Evolutionary conservation across 169 alveolate genomes (phyloP).

Genomic region (Plasmodium vivax): DNA sequence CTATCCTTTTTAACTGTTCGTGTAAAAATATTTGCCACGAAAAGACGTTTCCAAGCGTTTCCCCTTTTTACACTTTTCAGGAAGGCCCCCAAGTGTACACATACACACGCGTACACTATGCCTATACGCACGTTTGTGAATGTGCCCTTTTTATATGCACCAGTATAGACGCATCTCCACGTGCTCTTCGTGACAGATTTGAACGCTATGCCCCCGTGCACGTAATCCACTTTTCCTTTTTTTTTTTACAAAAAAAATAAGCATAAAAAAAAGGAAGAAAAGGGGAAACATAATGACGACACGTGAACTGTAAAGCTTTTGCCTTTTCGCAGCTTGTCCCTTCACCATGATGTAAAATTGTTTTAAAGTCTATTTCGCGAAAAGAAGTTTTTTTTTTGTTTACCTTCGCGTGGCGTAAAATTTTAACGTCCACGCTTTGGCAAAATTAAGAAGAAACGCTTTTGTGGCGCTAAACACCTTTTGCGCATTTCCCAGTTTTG

Average conservation of each 20-base stretch:
- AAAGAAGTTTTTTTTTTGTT: conserved; percentile 1
- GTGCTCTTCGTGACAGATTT: not conserved
- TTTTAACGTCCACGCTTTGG: conserved; percentile 11
- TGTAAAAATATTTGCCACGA: conserved; percentile 19
- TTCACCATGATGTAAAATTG: not conserved
- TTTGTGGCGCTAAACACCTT: conserved; percentile 8
- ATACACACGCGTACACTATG: not conserved
- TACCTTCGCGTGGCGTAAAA: conserved; percentile 5
- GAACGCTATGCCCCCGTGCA: conserved; percentile 62
- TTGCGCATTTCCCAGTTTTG: conserved; percentile 21
- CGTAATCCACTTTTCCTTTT: conserved; percentile 36
- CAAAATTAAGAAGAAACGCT: conserved; percentile 2
- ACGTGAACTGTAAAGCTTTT: not conserved
- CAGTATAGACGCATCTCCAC: conserved; percentile 9
- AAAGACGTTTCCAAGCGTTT: conserved; percentile 1
- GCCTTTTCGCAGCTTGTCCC: not conserved
- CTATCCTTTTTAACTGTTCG: conserved; percentile 1
- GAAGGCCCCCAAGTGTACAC: not conserved
- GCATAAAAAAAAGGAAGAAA: not conserved
- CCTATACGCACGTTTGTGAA: not conserved
- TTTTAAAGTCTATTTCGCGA: not conserved
- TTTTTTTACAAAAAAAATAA: conserved; percentile 19
- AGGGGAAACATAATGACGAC: not conserved
- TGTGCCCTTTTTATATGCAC: not conserved
- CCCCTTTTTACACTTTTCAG: not conserved